Percentiles rank a stretch among this genome's conserved stretches.
Conservation (phyloP, 31 red algal genomes). For the Asparagopsis taxiformis region DNA sequence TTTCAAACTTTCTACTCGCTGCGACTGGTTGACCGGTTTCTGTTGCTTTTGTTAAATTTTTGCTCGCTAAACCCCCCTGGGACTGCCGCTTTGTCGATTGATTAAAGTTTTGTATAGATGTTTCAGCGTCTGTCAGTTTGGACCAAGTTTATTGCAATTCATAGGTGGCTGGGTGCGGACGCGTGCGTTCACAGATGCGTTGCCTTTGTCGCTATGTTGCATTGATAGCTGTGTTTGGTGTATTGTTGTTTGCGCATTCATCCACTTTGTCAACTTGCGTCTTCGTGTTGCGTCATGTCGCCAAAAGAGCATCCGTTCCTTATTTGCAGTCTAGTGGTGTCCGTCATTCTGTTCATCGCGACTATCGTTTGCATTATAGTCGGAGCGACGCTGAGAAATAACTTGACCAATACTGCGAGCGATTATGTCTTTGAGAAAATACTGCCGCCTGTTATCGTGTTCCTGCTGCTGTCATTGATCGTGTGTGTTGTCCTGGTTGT, state of each 20-base stretch:
- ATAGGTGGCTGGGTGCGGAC: too few relatives aligned
- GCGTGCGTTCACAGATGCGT: too few relatives aligned
- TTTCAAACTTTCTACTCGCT: neutral
- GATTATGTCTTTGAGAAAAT: slow-evolving; percentile 24
- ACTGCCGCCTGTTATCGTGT: slow-evolving; percentile 11
- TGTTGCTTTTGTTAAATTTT: too few relatives aligned
- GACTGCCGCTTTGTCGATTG: too few relatives aligned
- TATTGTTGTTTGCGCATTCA: too few relatives aligned
- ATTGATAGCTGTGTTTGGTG: too few relatives aligned
- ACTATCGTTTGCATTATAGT: slow-evolving; percentile 19
- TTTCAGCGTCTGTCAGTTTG: too few relatives aligned
- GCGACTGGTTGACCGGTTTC: too few relatives aligned
- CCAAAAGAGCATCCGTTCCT: slow-evolving; percentile 8
- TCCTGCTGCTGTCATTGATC: slow-evolving; percentile 1
- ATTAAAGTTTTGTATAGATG: too few relatives aligned
- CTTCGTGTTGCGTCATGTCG: neutral
- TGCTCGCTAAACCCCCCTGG: too few relatives aligned
- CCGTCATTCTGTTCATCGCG: slow-evolving; percentile 15
- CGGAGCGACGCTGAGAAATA: slow-evolving; percentile 11
- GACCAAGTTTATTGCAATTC: too few relatives aligned
- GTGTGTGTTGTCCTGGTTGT: slow-evolving; percentile 1
- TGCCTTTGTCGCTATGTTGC: too few relatives aligned
- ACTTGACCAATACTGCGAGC: slow-evolving; percentile 25
- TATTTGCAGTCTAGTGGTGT: slow-evolving; percentile 9
- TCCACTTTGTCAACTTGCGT: neutral